Evolutionary conservation across 805 yeast genomes (phyloP).

Genomic region (Tetrapisispora namnaoensis): DNA sequence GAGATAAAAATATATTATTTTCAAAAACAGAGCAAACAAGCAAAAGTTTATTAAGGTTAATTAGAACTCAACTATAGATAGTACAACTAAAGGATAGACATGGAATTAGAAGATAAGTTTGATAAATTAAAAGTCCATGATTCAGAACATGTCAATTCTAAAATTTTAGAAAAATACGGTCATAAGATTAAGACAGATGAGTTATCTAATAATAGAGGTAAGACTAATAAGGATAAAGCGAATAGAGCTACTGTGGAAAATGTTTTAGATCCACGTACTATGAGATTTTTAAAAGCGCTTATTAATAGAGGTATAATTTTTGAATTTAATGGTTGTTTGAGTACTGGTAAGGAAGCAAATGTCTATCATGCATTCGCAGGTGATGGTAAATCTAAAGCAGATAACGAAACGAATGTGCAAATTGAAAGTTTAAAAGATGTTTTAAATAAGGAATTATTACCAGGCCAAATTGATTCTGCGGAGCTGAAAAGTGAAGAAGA

Average conservation of each 20-base stretch:
- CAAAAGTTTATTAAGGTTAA: too few relatives aligned
- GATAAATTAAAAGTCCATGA: constrained; percentile 10
- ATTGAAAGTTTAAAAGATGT: neutral
- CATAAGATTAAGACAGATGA: constrained; percentile 57
- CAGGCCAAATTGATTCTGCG: constrained; percentile 1
- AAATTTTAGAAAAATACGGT: constrained; percentile 52
- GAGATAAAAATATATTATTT: neutral
- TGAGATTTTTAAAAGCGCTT: constrained; percentile 69
- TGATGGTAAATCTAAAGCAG: constrained; percentile 3
- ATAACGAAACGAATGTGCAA: neutral
- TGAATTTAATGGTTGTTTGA: constrained; percentile 83
- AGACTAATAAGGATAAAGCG: constrained; percentile 68
- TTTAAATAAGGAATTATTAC: neutral
- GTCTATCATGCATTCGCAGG: constrained; percentile 72
- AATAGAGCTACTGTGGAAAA: constrained; percentile 96
- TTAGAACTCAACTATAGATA: too few relatives aligned
- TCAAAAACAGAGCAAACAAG: neutral
- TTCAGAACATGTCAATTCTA: constrained; percentile 33
- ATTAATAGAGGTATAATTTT: constrained; percentile 77
- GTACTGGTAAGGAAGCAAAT: constrained; percentile 98
- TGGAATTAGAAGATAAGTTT: constrained; percentile 20
- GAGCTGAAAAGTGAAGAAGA: neutral
- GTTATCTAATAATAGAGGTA: constrained; percentile 43
- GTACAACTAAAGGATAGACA: neutral
- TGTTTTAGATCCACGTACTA: constrained; percentile 90